Evolutionary conservation across 2,329 filamentous ascomycete species (phyloP), one percentile per base, ranked within the genome.

Genomic region (Bipolaris bicolor): DNA sequence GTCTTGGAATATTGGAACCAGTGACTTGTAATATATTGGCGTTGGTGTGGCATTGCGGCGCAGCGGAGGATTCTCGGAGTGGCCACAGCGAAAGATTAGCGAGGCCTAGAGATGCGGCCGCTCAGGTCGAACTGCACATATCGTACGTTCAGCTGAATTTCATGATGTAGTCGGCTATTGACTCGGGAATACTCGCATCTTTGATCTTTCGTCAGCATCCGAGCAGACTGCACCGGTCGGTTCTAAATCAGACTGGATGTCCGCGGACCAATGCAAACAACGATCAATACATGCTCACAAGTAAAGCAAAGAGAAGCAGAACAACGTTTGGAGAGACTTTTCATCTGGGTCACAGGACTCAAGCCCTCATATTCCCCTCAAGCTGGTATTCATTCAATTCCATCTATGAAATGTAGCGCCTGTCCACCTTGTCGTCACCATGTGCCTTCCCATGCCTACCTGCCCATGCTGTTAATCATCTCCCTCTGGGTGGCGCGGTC

Each of bases 401-500:
- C 47, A 45, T 58, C 50, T 58, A 58, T 58, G 36, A 39, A 47
- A 50, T 44, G 31, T 48, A 7, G 20, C 37, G 10, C 37, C 5
- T 18, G 4, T 36, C 31, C 9, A 10, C 41, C 13, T 33, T 16
- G 22, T 15, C n/a, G n/a, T 22, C 10, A 34, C n/a, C 15, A 18
- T 39, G 9, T 13, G 41, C n/a, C 10, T 5, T 22, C 43, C 37
- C 3, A 9, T 26, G 39, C 50, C 60, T 68, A 76, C 62, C 68
- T 61, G 22, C 68, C 67, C 76, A 83, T 83, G 70, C 80, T 81
- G 63, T 71, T 86, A 70, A 98, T 96, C 80, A 97, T 88, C 80
- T 97, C 94, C 70, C 88, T 84, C 78, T 98, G 95, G 56, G 91
- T 88, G 68, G 92, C 91, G 61, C 90, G 86, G 65, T 97, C 94